Base-by-base conservation (phyloP, 352 stramenopile species). In the Phytophthora sp. region DNA sequence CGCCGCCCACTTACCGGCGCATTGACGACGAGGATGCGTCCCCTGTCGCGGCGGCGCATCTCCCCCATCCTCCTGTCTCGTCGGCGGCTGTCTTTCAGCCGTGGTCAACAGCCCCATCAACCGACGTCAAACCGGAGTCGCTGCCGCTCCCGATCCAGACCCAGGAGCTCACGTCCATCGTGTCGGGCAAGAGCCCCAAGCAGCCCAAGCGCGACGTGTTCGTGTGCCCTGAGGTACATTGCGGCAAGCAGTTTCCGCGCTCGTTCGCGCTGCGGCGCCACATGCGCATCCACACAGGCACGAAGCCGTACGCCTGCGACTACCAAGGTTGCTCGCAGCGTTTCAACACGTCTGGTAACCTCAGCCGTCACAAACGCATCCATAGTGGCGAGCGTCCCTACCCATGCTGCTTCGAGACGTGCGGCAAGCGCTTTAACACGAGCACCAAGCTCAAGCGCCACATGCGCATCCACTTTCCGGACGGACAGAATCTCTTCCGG, bases 401-500 rank as follows among this genome's bases (percentile, higher is more conserved):
- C 66, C 82, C 82, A 33, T 96, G 88, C 44, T 80, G 84, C 45
- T 91, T 91, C 38, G 67, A 81, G 9, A 88, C 63, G 7, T 96
- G 88, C 69, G 82, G 78, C 64, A 96, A 96, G 67, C 77, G 81
- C 35, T 96, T 96, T 61, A 94, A 93, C 69, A 96, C 86, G 23
- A 94, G 85, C 71, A 94, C 86, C n/a, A 96, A 96, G 71, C 77
- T 96, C 45, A 93, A 94, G 74, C 78, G 88, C n/a, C 88, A 96
- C 71, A 92, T 94, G 84, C 86, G 86, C 55, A 91, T 92, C 63
- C 88, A 96, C 63, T 95, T 91, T 56, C 86, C 86, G 0, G 82
- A 94, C 7, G 86, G 80, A 6, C 74, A 89, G 39, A 87, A 90
- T 46, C 58, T 92, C 38, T 94, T 94, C 66, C 83, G 73, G 18